Conservation (phyloP, 1,284 basidiomycete species). For the Tilletia indica region DNA sequence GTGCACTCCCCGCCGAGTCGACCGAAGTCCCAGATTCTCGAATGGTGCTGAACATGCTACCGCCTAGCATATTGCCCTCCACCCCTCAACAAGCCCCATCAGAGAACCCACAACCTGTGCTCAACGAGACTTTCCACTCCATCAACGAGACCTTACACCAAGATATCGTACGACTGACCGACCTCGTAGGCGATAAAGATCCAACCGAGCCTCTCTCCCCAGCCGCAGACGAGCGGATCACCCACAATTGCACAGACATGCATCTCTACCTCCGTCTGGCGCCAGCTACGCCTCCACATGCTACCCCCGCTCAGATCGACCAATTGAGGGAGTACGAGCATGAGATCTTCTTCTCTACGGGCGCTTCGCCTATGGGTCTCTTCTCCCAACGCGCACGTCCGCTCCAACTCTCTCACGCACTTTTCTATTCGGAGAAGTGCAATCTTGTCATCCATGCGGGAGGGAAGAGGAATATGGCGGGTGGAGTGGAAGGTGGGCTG, state of each 20-base stretch:
- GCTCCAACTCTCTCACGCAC: neutral
- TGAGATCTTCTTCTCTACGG: neutral
- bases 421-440: neutral
- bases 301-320: neutral
- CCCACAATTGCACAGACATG: conserved; percentile 12
- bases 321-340: neutral
- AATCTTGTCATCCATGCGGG: conserved; percentile 4
- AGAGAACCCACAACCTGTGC: neutral
- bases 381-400: neutral
- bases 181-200: conserved; percentile 14
- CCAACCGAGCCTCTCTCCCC: neutral
- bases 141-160: neutral
- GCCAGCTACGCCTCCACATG: neutral
- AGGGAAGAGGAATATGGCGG: too few relatives aligned
- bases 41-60: neutral
- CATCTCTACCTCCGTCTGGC: conserved; percentile 4
- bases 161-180: neutral
- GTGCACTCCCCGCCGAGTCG: conserved; percentile 2
- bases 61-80: neutral
- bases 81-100: neutral
- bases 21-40: neutral
- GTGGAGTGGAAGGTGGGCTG: neutral
- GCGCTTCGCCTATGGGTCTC: conserved; percentile 3
- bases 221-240: neutral
- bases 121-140: neutral